These are phyloP conservation scores for Oryza longistaminata DNA, from an alignment of 176 grass and related monocot species.

Conservation along the genomic window DNA sequence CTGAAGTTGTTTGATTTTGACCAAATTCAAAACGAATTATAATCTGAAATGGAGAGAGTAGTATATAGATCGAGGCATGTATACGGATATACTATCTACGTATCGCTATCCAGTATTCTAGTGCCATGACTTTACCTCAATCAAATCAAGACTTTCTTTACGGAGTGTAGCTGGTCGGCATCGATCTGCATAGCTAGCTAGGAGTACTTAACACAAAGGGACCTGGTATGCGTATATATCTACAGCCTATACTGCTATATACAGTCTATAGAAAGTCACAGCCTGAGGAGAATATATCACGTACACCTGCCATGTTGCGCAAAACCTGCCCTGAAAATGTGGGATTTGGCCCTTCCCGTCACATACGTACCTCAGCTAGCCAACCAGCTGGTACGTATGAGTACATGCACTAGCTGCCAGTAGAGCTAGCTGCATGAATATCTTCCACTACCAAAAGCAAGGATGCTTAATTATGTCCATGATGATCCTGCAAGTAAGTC, in stretches of 20 bases:
- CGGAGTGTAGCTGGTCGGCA: background rate
- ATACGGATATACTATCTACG: background rate
- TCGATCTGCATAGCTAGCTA: background rate
- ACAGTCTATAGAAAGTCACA: background rate
- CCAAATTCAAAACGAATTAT: too few relatives aligned
- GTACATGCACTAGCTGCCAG: background rate
- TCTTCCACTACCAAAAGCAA: background rate
- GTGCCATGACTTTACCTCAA: background rate
- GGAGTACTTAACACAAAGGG: background rate
- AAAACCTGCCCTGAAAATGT: conserved; percentile 41
- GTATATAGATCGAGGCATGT: too few relatives aligned
- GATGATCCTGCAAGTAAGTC: background rate
- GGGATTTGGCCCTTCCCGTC: conserved; percentile 28
- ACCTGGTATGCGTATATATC: background rate
- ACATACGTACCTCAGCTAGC: background rate
- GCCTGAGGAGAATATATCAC: conserved; percentile 7
- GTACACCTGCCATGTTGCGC: conserved; percentile 11
- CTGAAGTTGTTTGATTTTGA: too few relatives aligned
- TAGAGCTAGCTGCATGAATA: background rate
- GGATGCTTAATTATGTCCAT: background rate
- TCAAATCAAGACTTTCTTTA: background rate
- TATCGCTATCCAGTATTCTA: background rate
- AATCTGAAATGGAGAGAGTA: too few relatives aligned
- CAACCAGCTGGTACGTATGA: background rate
- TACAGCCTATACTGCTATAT: background rate